These are phyloP conservation scores for Malus hybrid DNA, from an alignment of 331 rosid species.

Conservation along the genomic window DNA sequence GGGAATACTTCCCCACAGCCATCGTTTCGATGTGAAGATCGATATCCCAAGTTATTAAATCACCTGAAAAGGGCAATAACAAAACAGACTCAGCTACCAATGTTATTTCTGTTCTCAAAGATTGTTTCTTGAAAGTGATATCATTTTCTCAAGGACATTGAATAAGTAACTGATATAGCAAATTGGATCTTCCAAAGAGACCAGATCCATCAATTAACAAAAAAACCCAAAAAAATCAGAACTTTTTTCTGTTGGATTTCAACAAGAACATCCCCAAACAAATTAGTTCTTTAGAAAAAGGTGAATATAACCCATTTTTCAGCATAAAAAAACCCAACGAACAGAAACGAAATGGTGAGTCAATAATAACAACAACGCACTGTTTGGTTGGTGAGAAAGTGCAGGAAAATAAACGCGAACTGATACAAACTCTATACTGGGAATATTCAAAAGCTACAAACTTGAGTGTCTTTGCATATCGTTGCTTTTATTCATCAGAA, in stretches of 20 bases:
- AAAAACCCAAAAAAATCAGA: background rate
- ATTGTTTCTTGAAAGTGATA: background rate
- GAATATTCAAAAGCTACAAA: background rate
- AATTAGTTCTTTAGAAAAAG: background rate
- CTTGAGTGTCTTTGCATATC: background rate
- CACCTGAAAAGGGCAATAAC: slow-evolving; percentile 26
- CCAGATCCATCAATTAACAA: slow-evolving; percentile 14
- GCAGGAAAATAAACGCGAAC: background rate
- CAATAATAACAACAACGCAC: background rate
- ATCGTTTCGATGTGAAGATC: slow-evolving; percentile 20
- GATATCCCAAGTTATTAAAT: slow-evolving; percentile 2
- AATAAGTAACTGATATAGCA: background rate
- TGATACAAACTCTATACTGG: background rate
- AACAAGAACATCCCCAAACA: background rate
- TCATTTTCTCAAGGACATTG: background rate
- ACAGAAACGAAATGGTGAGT: background rate
- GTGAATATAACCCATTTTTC: background rate
- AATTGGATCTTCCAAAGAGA: background rate
- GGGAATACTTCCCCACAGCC: slow-evolving; percentile 53
- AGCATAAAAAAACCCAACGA: background rate
- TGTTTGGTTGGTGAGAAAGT: background rate
- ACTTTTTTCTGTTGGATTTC: background rate
- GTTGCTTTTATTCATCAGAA: background rate
- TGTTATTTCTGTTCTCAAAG: background rate
- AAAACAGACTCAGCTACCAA: slow-evolving; percentile 10